phyloP scores from a whole-genome alignment of 768 basidiomycete genomes.

The Pleurotus djamor region DNA sequence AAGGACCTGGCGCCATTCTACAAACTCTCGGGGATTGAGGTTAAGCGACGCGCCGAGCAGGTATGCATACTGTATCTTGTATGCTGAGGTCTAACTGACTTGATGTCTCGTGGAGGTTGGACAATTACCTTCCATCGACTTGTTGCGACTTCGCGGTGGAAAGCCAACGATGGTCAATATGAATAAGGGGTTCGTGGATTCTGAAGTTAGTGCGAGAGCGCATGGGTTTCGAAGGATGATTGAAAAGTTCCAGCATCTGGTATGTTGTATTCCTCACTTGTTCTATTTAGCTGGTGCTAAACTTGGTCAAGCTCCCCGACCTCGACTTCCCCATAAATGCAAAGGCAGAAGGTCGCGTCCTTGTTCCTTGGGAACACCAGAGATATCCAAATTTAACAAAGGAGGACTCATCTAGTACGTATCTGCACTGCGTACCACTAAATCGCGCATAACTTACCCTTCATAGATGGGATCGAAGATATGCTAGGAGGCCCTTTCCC shows the following conservation, averaged over 20 bases:
- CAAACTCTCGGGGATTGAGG: slow-evolving; percentile 66
- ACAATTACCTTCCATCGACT: slow-evolving; percentile 77
- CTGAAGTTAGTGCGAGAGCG: slow-evolving; percentile 76
- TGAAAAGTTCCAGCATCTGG: slow-evolving; percentile 62
- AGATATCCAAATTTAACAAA: slow-evolving; percentile 67
- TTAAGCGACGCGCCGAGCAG: slow-evolving; percentile 60
- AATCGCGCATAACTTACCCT: slow-evolving; percentile 12
- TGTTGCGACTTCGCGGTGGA: slow-evolving; percentile 78
- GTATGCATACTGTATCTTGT: slow-evolving; percentile 30
- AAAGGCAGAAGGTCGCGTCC: slow-evolving; percentile 89
- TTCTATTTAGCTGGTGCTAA: background rate
- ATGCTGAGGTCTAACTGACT: background rate
- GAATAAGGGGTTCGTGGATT: slow-evolving; percentile 55
- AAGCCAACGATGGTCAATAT: slow-evolving; percentile 56
- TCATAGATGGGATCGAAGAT: slow-evolving; percentile 46
- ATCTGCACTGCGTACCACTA: background rate
- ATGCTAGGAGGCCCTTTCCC: slow-evolving; percentile 66
- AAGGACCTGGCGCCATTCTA: slow-evolving; percentile 87
- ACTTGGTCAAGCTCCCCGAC: slow-evolving; percentile 69
- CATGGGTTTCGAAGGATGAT: slow-evolving; percentile 77
- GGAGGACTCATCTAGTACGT: slow-evolving; percentile 39
- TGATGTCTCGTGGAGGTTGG: slow-evolving; percentile 49
- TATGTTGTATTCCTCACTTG: slow-evolving; percentile 23
- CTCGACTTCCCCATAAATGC: slow-evolving; percentile 95
- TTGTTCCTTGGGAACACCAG: slow-evolving; percentile 92